These are phyloP conservation scores for Grosmannia serpens DNA, from an alignment of 2,329 filamentous ascomycete species.

Conservation along the genomic window DNA sequence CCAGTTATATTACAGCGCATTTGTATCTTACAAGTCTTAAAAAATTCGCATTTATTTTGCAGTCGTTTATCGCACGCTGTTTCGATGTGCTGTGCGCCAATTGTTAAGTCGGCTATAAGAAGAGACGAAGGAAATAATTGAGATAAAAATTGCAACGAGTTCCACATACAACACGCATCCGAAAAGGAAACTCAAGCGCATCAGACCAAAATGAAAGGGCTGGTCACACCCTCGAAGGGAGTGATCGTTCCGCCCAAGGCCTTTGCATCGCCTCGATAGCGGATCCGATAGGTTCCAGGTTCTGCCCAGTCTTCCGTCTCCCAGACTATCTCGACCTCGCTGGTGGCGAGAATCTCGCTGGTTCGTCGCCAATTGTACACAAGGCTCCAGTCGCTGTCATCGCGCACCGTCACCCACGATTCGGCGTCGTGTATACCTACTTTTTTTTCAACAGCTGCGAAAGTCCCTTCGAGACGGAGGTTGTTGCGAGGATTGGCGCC, in stretches of 20 bases:
- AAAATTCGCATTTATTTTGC: too few species aligned
- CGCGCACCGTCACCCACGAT: slow-evolving; percentile 54
- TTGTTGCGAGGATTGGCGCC: slow-evolving; percentile 88
- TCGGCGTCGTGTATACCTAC: slow-evolving; percentile 13
- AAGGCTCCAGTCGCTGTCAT: slow-evolving; percentile 74
- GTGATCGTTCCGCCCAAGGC: slow-evolving; percentile 46
- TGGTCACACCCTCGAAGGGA: slow-evolving; percentile 58
- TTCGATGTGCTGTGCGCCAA: too few species aligned
- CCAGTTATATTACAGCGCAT: too few species aligned
- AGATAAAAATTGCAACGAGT: too few species aligned
- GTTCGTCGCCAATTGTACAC: slow-evolving; percentile 71
- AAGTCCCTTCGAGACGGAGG: slow-evolving; percentile 66
- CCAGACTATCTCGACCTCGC: slow-evolving; percentile 72
- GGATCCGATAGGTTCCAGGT: slow-evolving; percentile 62
- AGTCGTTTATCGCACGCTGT: too few species aligned
- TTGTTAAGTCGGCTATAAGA: too few species aligned
- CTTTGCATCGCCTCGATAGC: slow-evolving; percentile 80
- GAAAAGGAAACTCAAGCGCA: too few species aligned
- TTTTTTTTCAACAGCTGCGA: slow-evolving; percentile 60
- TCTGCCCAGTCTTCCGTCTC: slow-evolving; percentile 53
- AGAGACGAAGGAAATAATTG: too few species aligned
- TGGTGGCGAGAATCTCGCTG: slow-evolving; percentile 57
- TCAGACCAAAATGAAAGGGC: slow-evolving; percentile 37
- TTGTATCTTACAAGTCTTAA: too few species aligned
- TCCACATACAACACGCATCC: background rate